Base-by-base conservation (phyloP, 768 basidiomycete genomes). In the Leccinum truebloodii region DNA sequence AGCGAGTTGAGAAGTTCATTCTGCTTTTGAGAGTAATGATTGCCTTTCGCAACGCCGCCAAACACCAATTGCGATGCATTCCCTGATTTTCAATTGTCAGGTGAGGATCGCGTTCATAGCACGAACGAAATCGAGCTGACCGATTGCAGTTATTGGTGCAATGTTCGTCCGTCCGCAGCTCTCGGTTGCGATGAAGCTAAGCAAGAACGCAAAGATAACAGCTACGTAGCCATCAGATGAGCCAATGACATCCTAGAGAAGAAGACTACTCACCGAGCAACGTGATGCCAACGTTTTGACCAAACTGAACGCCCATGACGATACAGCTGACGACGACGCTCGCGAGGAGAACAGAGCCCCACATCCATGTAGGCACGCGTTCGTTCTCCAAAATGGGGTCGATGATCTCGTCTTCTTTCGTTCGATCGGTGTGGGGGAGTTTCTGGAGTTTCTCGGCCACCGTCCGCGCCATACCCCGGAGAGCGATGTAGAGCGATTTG, bases 51-150 rank as follows among this genome's bases (percentile, higher is more conserved):
- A 16, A 57, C 4, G 7, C 50, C 49, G 13, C 50, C 56, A 28
- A 54, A 57, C 22, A 57, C 49, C 18, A 52, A 50, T n/a, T 57
- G 55, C 12, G 41, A 49, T 16, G 55, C 55, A 22, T 30, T 55
- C 9, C 41, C 41, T 55, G 20, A 22, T 12, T 37, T 30, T 14
- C n/a, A 44, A 22, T 32, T 12, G n/a, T 44, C n/a, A 44, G 9
- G 12, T 55, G 2, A 55, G 41, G 14, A 20, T 22, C 35, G 12
- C 35, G 16, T 26, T 13, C 30, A 16, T 30, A 10, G 28, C 13
- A 22, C 8, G 41, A 16, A 55, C 13, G 8, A 26, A 34, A 22
- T 24, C 4, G 8, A 34, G 32, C 32, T 52, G 10, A 57, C 30
- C 46, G 6, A 57, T 57, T n/a, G 49, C 22, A 34, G 32, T 56